Evolutionary conservation across 108 stramenopile genomes (phyloP).

Genomic region (Fistulifera pelliculosa): DNA sequence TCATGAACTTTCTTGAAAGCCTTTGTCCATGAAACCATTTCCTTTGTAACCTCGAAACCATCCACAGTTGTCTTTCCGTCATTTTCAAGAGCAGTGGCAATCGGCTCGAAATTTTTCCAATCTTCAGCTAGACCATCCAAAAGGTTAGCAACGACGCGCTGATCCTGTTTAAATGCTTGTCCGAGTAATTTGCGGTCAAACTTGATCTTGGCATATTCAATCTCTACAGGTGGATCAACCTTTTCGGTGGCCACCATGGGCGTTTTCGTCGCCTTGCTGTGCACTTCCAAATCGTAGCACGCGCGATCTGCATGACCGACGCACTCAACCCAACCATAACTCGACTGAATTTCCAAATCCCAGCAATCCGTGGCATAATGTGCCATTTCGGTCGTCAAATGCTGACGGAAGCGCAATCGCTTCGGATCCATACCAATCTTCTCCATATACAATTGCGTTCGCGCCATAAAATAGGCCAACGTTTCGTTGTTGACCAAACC

Average conservation of each 20-base stretch:
- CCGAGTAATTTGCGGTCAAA: constrained; percentile 87
- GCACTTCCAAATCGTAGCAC: constrained; percentile 96
- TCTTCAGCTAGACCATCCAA: constrained; percentile 88
- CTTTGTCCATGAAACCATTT: constrained; percentile 88
- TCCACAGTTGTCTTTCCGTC: constrained; percentile 84
- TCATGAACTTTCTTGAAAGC: constrained; percentile 85
- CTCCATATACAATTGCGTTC: constrained; percentile 96
- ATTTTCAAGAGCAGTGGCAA: constrained; percentile 78
- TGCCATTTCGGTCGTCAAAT: constrained; percentile 99
- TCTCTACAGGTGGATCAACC: constrained; percentile 72
- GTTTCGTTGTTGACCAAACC: constrained; percentile 98
- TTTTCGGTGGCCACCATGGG: constrained; percentile 87
- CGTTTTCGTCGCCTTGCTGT: constrained; percentile 92
- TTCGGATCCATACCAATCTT: constrained; percentile 93
- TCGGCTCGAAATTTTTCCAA: constrained; percentile 85
- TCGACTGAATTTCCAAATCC: constrained; percentile 97
- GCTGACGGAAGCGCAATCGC: constrained; percentile 96
- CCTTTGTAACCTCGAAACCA: constrained; percentile 84
- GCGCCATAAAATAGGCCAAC: constrained; percentile 97
- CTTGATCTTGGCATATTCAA: constrained; percentile 83
- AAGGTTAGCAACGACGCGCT: constrained; percentile 82
- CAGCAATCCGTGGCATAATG: constrained; percentile 99
- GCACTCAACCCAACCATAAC: constrained; percentile 99
- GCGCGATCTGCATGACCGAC: constrained; percentile 99
- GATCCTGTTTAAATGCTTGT: constrained; percentile 86